Evolutionary conservation across 2,329 filamentous ascomycete genomes (phyloP).

Genomic region (Penicillium oxalicum): DNA sequence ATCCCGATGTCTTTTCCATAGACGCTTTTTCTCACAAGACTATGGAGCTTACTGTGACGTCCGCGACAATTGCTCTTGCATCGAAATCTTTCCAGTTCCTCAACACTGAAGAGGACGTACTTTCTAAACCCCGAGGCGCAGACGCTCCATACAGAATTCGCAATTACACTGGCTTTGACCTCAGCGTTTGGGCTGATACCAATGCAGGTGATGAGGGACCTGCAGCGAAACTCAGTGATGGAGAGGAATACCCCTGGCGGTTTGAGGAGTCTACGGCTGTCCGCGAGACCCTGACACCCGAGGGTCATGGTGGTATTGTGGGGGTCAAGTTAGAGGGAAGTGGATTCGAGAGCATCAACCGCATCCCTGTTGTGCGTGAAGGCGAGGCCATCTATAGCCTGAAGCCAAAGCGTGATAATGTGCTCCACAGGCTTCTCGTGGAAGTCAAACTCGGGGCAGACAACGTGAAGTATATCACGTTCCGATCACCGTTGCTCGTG

Average conservation of each 20-base stretch:
- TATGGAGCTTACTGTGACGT: conserved; percentile 87
- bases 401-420: conserved; percentile 75
- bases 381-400: conserved; percentile 87
- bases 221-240: conserved; percentile 75
- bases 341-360: conserved; percentile 84
- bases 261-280: conserved; percentile 97
- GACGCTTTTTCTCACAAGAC: conserved; percentile 84
- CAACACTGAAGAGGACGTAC: conserved; percentile 77
- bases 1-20: conserved; percentile 70
- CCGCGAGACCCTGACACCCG: conserved; percentile 82
- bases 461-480: conserved; percentile 96
- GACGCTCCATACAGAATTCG: conserved; percentile 91
- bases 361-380: conserved; percentile 86
- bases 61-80: conserved; percentile 84
- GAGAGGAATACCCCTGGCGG: conserved; percentile 87
- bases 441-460: conserved; percentile 86
- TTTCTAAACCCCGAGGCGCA: conserved; percentile 84
- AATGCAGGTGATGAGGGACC: conserved; percentile 60
- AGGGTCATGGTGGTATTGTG: conserved; percentile 73
- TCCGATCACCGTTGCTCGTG: conserved; percentile 82
- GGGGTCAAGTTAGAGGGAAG: conserved; percentile 83
- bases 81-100: conserved; percentile 92
- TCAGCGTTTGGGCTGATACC: conserved; percentile 74
- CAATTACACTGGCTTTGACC: conserved; percentile 91
- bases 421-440: conserved; percentile 83